Evolutionary conservation across 768 basidiomycete species (phyloP).

Genomic region (Lentinula guzmanii): DNA sequence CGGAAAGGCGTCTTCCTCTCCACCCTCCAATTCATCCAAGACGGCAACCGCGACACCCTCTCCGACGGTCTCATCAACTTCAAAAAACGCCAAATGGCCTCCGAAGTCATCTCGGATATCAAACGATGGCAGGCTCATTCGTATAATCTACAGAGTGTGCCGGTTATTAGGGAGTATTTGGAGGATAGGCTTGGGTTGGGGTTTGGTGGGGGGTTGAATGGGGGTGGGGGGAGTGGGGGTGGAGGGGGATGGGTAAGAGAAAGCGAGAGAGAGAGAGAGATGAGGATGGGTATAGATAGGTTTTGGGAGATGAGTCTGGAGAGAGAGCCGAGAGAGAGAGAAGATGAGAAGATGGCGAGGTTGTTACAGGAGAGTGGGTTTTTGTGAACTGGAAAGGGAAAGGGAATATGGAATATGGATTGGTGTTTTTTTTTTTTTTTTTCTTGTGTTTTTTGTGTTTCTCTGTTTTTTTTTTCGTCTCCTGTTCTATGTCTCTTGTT

Average conservation of each 20-base stretch:
- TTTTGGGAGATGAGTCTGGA: slow-evolving; percentile 85
- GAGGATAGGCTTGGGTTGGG: slow-evolving; percentile 56
- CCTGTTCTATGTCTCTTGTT: no score
- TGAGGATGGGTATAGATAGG: slow-evolving; percentile 58
- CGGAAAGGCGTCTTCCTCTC: slow-evolving; percentile 82
- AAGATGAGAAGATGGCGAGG: slow-evolving; percentile 95
- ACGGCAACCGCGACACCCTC: slow-evolving; percentile 86
- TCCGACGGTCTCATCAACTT: slow-evolving; percentile 85
- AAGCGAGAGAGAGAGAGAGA: slow-evolving; percentile 30
- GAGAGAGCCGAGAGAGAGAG: slow-evolving; percentile 89
- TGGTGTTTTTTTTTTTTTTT: no score
- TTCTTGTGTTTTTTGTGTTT: no score
- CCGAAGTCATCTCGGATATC: slow-evolving; percentile 96
- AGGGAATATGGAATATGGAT: no score
- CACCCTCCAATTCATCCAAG: slow-evolving; percentile 95
- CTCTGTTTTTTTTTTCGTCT: no score
- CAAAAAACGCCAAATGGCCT: slow-evolving; percentile 89
- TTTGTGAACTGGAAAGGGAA: slow-evolving; percentile 31
- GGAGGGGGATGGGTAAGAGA: no score
- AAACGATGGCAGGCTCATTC: slow-evolving; percentile 91
- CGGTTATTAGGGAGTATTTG: slow-evolving; percentile 66
- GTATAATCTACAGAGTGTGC: slow-evolving; percentile 76
- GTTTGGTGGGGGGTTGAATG: no score
- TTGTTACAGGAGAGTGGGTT: slow-evolving; percentile 86
- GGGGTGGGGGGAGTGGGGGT: no score